Evolutionary conservation across 768 basidiomycete genomes (phyloP).

Genomic region (Trametopsis cervina): DNA sequence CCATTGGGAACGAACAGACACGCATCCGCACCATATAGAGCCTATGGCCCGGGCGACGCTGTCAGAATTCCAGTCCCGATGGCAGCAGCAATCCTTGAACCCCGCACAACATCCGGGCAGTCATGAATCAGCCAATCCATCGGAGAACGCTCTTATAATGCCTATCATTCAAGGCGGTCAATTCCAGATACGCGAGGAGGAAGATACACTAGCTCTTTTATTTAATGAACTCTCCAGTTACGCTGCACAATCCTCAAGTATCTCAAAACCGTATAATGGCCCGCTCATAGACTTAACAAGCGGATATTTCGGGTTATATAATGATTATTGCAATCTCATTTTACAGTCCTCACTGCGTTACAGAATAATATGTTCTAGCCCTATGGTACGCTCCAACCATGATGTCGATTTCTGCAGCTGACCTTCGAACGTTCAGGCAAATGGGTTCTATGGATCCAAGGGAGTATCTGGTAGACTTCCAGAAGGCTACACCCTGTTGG

Average conservation of each 20-base stretch:
- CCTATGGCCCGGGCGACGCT: constrained; percentile 40
- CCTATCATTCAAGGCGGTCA: constrained; percentile 90
- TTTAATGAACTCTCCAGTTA: constrained; percentile 41
- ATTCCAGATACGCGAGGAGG: constrained; percentile 83
- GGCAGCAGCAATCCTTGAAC: constrained; percentile 27
- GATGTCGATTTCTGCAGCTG: not conserved
- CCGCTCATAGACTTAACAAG: constrained; percentile 80
- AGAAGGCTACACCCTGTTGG: constrained; percentile 87
- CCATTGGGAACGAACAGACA: constrained; percentile 58
- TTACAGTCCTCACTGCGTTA: constrained; percentile 53
- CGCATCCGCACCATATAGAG: constrained; percentile 66
- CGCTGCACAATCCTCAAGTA: constrained; percentile 5
- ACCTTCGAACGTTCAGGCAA: constrained; percentile 52
- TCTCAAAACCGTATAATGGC: constrained; percentile 16
- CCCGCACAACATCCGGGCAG: not conserved
- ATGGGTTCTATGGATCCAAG: constrained; percentile 87
- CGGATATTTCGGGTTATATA: constrained; percentile 89
- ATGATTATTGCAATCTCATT: constrained; percentile 68
- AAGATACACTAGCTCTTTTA: constrained; percentile 48
- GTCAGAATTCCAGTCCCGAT: constrained; percentile 45
- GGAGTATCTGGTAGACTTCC: constrained; percentile 93
- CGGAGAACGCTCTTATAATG: constrained; percentile 46
- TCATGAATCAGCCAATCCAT: constrained; percentile 1
- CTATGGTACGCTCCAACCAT: constrained; percentile 48
- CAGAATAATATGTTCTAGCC: constrained; percentile 78